Evolutionary conservation across 345 rosid genomes (phyloP), one percentile per base, ranked within the genome.

Genomic region (Hibiscus syriacus): DNA sequence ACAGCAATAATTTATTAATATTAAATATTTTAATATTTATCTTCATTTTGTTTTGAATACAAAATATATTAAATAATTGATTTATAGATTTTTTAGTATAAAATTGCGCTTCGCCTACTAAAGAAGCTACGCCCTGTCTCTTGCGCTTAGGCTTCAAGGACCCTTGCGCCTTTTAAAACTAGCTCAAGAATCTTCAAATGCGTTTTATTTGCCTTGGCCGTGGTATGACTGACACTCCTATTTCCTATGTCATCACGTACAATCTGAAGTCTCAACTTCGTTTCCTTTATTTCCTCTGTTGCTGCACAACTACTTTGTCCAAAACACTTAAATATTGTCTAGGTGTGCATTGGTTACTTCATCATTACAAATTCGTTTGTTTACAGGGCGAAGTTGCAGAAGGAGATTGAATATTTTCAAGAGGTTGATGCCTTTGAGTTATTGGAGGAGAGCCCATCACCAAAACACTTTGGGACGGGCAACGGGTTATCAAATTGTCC

Each of bases 391-490:
- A 84, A 75, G 78, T 55, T 64, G 79, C 53, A 53, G 80, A 89
- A 80, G 83, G 98, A 91, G 78, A 76, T 76, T 43, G 76, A 83
- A 63, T 94, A 94, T 68, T 94, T 91, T 80, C 58, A 80, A 55
- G 93, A 91, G 74, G 89, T 94, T 68, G 99, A 91, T 86, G 98
- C 89, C 45, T 91, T 89, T 62, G 93, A 91, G 78, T 80, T 94
- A 80, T 66, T 84, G 43, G 99, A 94, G 78, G 99, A 94, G 85
- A 94, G 99, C 79, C 98, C 99, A 17, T 94, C 99, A 19, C 99
- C 97, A 7, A 91, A 94, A 65, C 81, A 72, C 39, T 69, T 67
- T 65, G 64, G 70, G 77, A 91, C 87, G 99, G 95, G 78, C 77
- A 46, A 68, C 58, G 16, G 79, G 86, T 64, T 76, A 78, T 36